Evolutionary conservation across 2,329 filamentous ascomycete species (phyloP), one percentile per base, ranked within the genome.

Genomic region (Penicillium italicum): DNA sequence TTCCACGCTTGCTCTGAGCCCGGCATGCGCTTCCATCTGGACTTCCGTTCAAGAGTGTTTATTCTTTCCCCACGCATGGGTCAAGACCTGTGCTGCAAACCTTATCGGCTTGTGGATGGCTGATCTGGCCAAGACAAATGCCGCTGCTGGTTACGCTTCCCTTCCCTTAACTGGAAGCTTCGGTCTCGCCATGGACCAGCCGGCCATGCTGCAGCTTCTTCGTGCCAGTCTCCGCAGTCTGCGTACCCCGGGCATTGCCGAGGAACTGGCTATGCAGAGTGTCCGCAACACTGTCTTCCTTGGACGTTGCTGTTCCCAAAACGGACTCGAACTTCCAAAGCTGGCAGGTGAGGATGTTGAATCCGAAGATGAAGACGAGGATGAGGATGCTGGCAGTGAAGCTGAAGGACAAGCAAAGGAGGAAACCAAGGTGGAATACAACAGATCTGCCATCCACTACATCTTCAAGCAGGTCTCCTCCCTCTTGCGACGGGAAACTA

Each of bases 241-340:
- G 42, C 84, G 84, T 45, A 83, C 83, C 0, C 79, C 82, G 0
- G 82, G 82, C 49, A 72, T 93, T 8, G 85, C 87, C 16, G 87
- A 94, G 66, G 81, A 85, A 10, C 78, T 97, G n/a, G 89, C 89
- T 1, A 80, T 84, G 40, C 90, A 96, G 69, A 86, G 86, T 12
- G 85, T 90, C 4, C 88, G 91, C 62, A 91, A 96, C 60, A 78
- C 96, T 34, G 81, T 93, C 36, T 96, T 96, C 78, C 79, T 99
- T 0, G 90, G 86, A 40, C 84, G 80, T 57, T 86, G 77, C 66
- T 82, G 83, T 56, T 81, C 81, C 14, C 81, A 81, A 33, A 89
- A 86, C 60, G 77, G 79, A 12, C 66, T 66, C 65, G 77, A 78
- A 18, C 75, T 74, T 11, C 71, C 76, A 4, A 72, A 74, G 2